These are phyloP conservation scores for Clonostachys solani DNA, from an alignment of 2,329 filamentous ascomycete genomes.

Conservation along the genomic window DNA sequence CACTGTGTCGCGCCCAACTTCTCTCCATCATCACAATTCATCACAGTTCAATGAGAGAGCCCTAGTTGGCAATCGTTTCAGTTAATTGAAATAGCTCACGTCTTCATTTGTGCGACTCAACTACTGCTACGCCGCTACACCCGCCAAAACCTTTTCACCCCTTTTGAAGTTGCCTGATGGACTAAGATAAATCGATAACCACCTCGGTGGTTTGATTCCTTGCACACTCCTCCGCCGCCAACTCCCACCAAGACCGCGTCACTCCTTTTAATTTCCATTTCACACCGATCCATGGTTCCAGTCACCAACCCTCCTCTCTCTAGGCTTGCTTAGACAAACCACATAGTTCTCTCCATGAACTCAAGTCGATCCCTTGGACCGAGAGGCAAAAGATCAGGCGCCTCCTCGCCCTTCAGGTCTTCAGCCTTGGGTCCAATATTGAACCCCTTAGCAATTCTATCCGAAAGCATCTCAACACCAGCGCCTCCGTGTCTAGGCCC, in stretches of 20 bases:
- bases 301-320: slow-evolving; percentile 1
- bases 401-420: slow-evolving; percentile 12
- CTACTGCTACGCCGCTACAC: too few relatives aligned
- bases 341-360: slow-evolving; percentile 26
- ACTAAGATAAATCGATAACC: too few relatives aligned
- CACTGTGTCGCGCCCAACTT: too few relatives aligned
- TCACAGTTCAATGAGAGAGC: too few relatives aligned
- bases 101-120: too few relatives aligned
- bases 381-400: slow-evolving; percentile 21
- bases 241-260: slow-evolving; percentile 25
- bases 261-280: slow-evolving; percentile 13
- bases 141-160: too few relatives aligned
- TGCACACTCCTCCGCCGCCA: slow-evolving; percentile 21
- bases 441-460: slow-evolving; percentile 32
- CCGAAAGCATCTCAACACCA: slow-evolving; percentile 30
- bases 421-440: slow-evolving; percentile 9
- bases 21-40: too few relatives aligned
- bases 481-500: slow-evolving; percentile 38
- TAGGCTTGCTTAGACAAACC: slow-evolving; percentile 31
- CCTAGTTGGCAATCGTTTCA: too few relatives aligned
- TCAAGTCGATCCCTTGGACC: slow-evolving; percentile 13
- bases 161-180: too few relatives aligned
- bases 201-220: too few relatives aligned
- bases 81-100: too few relatives aligned
- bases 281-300: neutral